Evolutionary conservation across 2,329 filamentous ascomycete species (phyloP).

Genomic region (Verticillium dahliae): DNA sequence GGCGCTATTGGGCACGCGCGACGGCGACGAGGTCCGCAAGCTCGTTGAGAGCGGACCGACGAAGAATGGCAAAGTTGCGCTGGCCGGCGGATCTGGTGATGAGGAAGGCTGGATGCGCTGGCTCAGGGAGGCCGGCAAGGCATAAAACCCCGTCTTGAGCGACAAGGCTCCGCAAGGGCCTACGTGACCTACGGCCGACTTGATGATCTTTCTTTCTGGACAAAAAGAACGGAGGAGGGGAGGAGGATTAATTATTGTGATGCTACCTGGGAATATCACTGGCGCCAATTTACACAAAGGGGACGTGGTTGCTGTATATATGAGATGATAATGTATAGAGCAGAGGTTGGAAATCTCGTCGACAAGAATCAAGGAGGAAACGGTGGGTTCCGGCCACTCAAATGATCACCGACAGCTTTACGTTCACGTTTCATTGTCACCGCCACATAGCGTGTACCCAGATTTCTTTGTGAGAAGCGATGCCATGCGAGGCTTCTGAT

Average conservation of each 20-base stretch:
- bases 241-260: neutral
- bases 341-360: neutral
- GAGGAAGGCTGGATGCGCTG: slow-evolving; percentile 29
- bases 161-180: neutral
- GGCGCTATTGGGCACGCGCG: slow-evolving; percentile 40
- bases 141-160: slow-evolving; percentile 8
- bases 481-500: neutral
- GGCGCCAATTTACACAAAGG: neutral
- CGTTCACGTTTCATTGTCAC: neutral
- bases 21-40: slow-evolving; percentile 33
- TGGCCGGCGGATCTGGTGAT: slow-evolving; percentile 7
- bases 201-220: neutral
- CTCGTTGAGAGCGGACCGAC: slow-evolving; percentile 22
- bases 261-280: neutral
- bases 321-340: neutral
- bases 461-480: neutral
- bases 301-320: neutral
- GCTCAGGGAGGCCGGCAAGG: slow-evolving; percentile 31
- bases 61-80: slow-evolving; percentile 10
- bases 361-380: neutral
- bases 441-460: neutral
- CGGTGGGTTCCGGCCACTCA: too few species aligned
- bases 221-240: neutral
- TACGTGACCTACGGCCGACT: neutral
- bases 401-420: too few species aligned